Evolutionary conservation across 129 eudicot species (phyloP).

Genomic region (Apium graveolens): DNA sequence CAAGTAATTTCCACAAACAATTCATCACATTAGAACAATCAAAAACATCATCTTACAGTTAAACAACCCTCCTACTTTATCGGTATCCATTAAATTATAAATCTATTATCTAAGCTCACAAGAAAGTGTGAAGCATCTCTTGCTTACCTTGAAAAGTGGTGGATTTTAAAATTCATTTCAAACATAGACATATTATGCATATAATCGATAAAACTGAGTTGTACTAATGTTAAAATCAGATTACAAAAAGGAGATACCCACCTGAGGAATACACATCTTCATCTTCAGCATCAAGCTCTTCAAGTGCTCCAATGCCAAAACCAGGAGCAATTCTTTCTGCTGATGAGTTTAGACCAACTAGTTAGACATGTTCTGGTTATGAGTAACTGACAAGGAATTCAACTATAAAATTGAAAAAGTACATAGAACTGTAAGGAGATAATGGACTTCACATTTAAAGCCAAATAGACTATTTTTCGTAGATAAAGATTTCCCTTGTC

Average conservation of each 20-base stretch:
- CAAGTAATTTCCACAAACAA: neutral
- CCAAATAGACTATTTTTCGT: slow-evolving; percentile 48
- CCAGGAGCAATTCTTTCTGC: slow-evolving; percentile 94
- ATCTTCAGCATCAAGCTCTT: slow-evolving; percentile 93
- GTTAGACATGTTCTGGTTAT: slow-evolving; percentile 14
- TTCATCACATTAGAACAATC: neutral
- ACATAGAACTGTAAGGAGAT: slow-evolving; percentile 10
- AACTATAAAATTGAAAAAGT: neutral
- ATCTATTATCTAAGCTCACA: neutral
- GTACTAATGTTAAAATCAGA: neutral
- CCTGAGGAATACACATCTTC: slow-evolving; percentile 84
- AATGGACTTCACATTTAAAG: slow-evolving; percentile 37
- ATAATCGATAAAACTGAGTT: neutral
- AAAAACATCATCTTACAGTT: neutral
- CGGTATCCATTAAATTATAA: neutral
- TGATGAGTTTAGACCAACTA: slow-evolving; percentile 26
- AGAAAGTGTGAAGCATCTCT: neutral
- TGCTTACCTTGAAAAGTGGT: neutral
- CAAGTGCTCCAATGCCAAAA: slow-evolving; percentile 97
- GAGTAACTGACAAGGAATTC: neutral
- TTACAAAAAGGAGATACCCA: slow-evolving; percentile 12
- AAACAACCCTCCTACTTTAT: neutral
- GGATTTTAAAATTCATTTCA: neutral
- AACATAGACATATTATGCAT: neutral
- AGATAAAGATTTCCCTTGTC: slow-evolving; percentile 30